phyloP scores from a whole-genome alignment of 2,329 filamentous ascomycete genomes.

The Trichoderma koningiopsis region DNA sequence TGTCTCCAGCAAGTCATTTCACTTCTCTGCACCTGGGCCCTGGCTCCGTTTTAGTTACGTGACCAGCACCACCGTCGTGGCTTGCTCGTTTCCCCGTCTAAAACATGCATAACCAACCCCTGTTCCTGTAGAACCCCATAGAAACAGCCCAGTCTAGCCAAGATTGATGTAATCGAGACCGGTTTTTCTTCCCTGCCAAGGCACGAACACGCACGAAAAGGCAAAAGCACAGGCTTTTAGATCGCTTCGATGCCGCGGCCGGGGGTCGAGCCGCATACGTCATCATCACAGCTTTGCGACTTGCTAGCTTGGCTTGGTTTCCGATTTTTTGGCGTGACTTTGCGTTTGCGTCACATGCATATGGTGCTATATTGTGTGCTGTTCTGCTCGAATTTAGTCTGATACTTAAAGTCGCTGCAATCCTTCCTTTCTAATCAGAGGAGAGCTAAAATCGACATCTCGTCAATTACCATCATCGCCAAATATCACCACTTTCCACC shows the following conservation, averaged over 20 bases:
- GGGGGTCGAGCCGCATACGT: constrained; percentile 36
- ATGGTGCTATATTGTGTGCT: not conserved
- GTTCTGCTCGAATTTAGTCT: not conserved
- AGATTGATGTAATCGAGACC: constrained; percentile 18
- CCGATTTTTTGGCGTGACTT: constrained; percentile 19
- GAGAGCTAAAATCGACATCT: not conserved
- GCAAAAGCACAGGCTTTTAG: not conserved
- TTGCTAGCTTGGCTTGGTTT: not conserved
- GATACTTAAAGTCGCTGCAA: not conserved
- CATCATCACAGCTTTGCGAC: constrained; percentile 30
- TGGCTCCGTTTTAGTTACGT: not conserved
- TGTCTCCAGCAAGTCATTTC: not conserved
- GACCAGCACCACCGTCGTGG: not conserved
- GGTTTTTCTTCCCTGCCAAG: constrained; percentile 6
- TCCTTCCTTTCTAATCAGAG: constrained; percentile 3
- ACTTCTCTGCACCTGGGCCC: not conserved
- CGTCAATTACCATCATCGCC: not conserved
- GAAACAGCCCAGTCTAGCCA: not conserved
- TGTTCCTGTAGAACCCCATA: not conserved
- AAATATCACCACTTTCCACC: not conserved
- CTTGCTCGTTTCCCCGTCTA: not conserved
- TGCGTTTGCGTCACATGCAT: constrained; percentile 23
- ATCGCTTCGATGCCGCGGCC: constrained; percentile 10
- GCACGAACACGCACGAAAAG: not conserved
- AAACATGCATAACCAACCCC: constrained; percentile 17